phyloP scores from a whole-genome alignment of 2,329 filamentous ascomycete species.

The Curvularia lunata region DNA sequence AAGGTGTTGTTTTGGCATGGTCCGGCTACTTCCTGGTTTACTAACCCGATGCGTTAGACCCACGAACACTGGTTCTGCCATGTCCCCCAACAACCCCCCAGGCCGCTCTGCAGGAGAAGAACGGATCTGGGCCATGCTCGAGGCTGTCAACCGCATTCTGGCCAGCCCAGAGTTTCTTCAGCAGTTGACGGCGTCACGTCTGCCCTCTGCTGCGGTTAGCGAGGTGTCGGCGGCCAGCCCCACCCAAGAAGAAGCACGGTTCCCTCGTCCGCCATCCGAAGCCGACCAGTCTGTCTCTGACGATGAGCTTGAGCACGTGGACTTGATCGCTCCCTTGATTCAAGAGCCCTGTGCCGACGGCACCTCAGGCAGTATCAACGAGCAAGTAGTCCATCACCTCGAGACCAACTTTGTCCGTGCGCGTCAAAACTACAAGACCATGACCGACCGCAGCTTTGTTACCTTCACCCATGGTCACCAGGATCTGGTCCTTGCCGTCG shows the following conservation, averaged over 20 bases:
- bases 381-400: slow-evolving; percentile 35
- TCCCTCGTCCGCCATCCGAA: slow-evolving; percentile 38
- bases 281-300: slow-evolving; percentile 39
- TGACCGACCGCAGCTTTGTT: slow-evolving; percentile 51
- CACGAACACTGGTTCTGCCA: slow-evolving; percentile 38
- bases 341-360: slow-evolving; percentile 46
- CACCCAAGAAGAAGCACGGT: slow-evolving; percentile 44
- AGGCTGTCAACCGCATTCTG: slow-evolving; percentile 43
- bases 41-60: slow-evolving; percentile 41
- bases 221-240: slow-evolving; percentile 47
- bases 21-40: slow-evolving; percentile 25
- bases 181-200: slow-evolving; percentile 44
- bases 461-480: slow-evolving; percentile 77
- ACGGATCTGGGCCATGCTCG: slow-evolving; percentile 44
- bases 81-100: slow-evolving; percentile 33
- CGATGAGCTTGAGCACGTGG: slow-evolving; percentile 41
- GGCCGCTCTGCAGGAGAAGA: slow-evolving; percentile 20
- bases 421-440: slow-evolving; percentile 39
- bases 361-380: slow-evolving; percentile 31
- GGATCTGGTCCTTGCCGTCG: slow-evolving; percentile 81
- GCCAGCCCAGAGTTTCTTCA: slow-evolving; percentile 45
- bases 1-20: slow-evolving; percentile 37
- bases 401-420: slow-evolving; percentile 38
- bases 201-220: slow-evolving; percentile 49
- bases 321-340: slow-evolving; percentile 43